phyloP scores from a whole-genome alignment of 2,329 filamentous ascomycete genomes.

The Diatrype stigma region DNA sequence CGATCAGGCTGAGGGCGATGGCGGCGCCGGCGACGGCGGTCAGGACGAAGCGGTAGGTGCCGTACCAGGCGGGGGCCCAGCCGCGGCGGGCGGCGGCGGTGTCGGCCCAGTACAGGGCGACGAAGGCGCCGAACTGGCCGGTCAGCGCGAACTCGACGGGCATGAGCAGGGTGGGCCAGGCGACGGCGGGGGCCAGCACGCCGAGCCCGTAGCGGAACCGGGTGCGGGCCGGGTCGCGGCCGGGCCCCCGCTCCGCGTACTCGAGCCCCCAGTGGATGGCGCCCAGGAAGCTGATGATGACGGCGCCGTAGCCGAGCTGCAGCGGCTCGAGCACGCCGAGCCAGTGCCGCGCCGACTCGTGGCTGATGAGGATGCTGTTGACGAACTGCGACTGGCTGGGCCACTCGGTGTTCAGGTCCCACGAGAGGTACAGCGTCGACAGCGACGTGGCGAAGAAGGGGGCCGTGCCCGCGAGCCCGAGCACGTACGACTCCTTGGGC shows the following conservation, averaged over 20 bases:
- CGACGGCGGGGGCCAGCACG: constrained; percentile 71
- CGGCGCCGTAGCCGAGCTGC: constrained; percentile 86
- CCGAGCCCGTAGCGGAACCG: constrained; percentile 82
- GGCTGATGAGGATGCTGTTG: constrained; percentile 62
- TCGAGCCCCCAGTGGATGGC: constrained; percentile 92
- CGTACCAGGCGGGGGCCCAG: constrained; percentile 83
- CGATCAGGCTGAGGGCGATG: constrained; percentile 77
- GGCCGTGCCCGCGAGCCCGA: constrained; percentile 73
- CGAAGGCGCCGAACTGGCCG: constrained; percentile 80
- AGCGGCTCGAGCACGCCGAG: constrained; percentile 77
- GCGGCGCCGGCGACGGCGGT: constrained; percentile 83
- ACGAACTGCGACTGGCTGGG: constrained; percentile 58
- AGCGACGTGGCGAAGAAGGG: constrained; percentile 84
- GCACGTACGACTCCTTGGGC: constrained; percentile 61
- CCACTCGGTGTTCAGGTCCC: constrained; percentile 69
- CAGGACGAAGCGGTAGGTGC: constrained; percentile 83
- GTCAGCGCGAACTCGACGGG: constrained; percentile 82
- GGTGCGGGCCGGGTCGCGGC: constrained; percentile 55
- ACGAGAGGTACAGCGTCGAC: constrained; percentile 76
- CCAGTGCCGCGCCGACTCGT: constrained; percentile 66
- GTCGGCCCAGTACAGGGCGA: constrained; percentile 81
- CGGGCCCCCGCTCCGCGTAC: constrained; percentile 66
- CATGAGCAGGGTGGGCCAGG: constrained; percentile 86
- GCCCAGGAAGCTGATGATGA: constrained; percentile 90
- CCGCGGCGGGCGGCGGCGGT: constrained; percentile 66